Evolutionary conservation across 169 alveolate species (phyloP), one percentile per base, ranked within the genome.

Genomic region (Plasmodium gallinaceum): DNA sequence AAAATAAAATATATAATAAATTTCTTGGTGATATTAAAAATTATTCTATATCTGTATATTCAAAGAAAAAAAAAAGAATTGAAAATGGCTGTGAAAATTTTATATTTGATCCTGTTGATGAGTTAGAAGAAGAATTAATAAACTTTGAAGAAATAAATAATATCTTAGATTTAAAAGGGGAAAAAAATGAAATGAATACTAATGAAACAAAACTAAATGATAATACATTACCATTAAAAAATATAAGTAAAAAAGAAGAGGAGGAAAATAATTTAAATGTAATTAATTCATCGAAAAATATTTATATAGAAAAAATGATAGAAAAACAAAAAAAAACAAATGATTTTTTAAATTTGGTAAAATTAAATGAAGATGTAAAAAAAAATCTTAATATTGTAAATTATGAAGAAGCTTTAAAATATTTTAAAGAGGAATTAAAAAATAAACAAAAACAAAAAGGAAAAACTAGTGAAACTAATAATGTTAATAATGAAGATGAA

Each of bases 291-390:
- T 4, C 39, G 4, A 48, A 7, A 54, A 76, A 64, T 22, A 20
- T 14, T 20, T 83, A 83, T 83, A 1, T 83, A 12, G 73, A 66
- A 83, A 83, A 83, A 68, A 62, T 83, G 75, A 8, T 83, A 12
- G 91, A 83, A 16, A 83, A 46, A 24, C 70, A 83, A 48, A 83
- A 57, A 20, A 24, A 12, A 39, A 26, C 24, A 48, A 68, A 51
- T 18, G 62, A 83, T 42, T 52, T 83, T 37, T 83, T 83, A 69
- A 83, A 73, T 52, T 57, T 83, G 58, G 65, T 54, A 12, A 52
- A 52, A 26, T 24, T 71, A 9, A 22, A 68, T 20, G 83, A 68
- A n/a, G 52, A 71, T 83, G 64, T 83, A 37, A 65, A 83, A 83
- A 58, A 83, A 24, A 7, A 83, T 68, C 18, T 83, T 22, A 68